These are phyloP conservation scores for Blakeslea trispora DNA, from an alignment of 371 early-diverging fungal genomes.

Conservation along the genomic window DNA sequence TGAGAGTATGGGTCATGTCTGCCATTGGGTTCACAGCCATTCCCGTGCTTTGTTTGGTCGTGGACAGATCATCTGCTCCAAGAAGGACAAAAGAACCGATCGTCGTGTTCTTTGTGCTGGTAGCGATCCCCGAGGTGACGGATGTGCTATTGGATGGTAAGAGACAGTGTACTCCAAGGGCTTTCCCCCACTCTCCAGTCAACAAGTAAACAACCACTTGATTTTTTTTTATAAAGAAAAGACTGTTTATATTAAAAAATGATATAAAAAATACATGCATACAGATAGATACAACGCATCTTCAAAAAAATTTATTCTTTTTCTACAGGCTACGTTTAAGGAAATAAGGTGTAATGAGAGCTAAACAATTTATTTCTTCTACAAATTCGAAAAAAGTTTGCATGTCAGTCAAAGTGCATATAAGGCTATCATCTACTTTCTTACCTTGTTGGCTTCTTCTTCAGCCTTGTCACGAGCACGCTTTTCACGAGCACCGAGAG, in stretches of 20 bases:
- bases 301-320: slow-evolving; percentile 14
- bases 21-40: slow-evolving; percentile 34
- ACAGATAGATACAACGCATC: slow-evolving; percentile 17
- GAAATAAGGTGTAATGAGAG: not conserved
- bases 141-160: slow-evolving; percentile 62
- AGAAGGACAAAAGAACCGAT: slow-evolving; percentile 42
- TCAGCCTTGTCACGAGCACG: slow-evolving; percentile 81
- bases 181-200: too few relatives aligned
- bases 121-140: slow-evolving; percentile 74
- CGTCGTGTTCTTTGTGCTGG: slow-evolving; percentile 62
- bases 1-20: slow-evolving; percentile 60
- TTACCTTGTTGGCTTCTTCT: slow-evolving; percentile 81
- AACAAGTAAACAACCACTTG: not conserved
- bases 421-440: not conserved
- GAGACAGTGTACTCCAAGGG: too few relatives aligned
- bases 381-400: slow-evolving; percentile 10
- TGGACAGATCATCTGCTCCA: slow-evolving; percentile 65
- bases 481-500: slow-evolving; percentile 84
- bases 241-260: too few relatives aligned
- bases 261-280: slow-evolving; percentile 5
- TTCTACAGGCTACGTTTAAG: slow-evolving; percentile 12
- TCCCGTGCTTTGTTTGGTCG: slow-evolving; percentile 69
- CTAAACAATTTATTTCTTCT: slow-evolving; percentile 42
- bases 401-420: slow-evolving; percentile 4
- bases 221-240: not conserved